Conservation (phyloP, 208 protist genomes). For the Crithidia sp. region DNA sequence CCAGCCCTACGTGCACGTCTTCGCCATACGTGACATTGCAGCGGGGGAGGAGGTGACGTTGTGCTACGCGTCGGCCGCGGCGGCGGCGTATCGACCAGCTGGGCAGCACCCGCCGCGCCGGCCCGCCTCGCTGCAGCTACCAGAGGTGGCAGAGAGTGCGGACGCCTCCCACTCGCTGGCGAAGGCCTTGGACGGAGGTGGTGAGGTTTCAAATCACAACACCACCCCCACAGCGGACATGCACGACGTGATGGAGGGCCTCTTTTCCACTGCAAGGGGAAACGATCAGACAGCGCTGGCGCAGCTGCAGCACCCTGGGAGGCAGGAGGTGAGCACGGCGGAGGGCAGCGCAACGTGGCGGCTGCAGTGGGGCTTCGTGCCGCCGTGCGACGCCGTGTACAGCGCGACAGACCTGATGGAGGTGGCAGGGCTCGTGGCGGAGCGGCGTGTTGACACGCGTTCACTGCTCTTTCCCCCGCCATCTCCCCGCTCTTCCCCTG, state of each 20-base stretch:
- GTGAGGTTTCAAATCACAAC: background rate
- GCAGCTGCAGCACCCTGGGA: slow-evolving; percentile 26
- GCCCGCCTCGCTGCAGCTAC: slow-evolving; percentile 11
- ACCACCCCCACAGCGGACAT: background rate
- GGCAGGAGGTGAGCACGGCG: slow-evolving; percentile 43
- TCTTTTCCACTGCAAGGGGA: background rate
- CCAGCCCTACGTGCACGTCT: slow-evolving; percentile 82
- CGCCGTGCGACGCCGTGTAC: slow-evolving; percentile 62
- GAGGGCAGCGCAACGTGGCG: slow-evolving; percentile 73
- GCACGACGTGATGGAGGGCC: background rate
- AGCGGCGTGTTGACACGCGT: slow-evolving; percentile 72
- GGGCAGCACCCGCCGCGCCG: slow-evolving; percentile 1
- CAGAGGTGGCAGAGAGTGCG: no score
- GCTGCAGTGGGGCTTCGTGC: slow-evolving; percentile 87
- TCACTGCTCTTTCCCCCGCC: slow-evolving; percentile 37
- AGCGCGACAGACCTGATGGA: slow-evolving; percentile 67
- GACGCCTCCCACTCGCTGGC: no score
- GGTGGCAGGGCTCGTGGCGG: slow-evolving; percentile 72
- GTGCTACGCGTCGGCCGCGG: slow-evolving; percentile 68
- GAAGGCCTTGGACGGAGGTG: no score
- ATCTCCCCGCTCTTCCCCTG: background rate
- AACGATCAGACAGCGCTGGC: background rate
- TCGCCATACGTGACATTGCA: slow-evolving; percentile 69
- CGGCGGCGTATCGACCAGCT: slow-evolving; percentile 32
- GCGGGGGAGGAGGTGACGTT: slow-evolving; percentile 77